Evolutionary conservation across 352 stramenopile species (phyloP).

Genomic region (Blastocystis sp.): DNA sequence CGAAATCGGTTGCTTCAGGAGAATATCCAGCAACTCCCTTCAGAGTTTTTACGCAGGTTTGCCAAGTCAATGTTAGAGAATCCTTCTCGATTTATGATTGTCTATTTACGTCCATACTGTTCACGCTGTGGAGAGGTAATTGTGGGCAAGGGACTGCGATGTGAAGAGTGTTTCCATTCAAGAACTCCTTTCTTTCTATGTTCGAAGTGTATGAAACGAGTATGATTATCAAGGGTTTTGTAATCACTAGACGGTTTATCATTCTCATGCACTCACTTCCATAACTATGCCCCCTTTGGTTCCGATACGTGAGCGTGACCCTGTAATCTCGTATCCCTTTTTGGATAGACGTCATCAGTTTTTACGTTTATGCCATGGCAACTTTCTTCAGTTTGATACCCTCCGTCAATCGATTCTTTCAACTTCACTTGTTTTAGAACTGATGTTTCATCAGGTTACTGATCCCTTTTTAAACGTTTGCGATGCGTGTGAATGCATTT

Average conservation of each 20-base stretch:
- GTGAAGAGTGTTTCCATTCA: constrained; percentile 26
- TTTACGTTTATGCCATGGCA: constrained; percentile 38
- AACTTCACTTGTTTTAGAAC: constrained; percentile 53
- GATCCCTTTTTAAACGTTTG: constrained; percentile 48
- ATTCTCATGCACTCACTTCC: not conserved
- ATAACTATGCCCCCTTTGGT: not conserved
- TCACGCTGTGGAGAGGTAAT: constrained; percentile 6
- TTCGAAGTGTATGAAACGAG: not conserved
- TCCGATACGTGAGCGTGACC: not conserved
- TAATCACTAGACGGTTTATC: not conserved
- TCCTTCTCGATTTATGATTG: constrained; percentile 24
- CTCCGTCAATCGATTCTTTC: constrained; percentile 28
- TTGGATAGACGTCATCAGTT: constrained; percentile 57
- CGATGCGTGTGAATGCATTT: constrained; percentile 23
- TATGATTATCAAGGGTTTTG: not conserved
- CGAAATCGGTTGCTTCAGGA: not conserved
- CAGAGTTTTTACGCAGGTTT: constrained; percentile 22
- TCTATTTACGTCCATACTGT: constrained; percentile 44
- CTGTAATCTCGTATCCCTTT: constrained; percentile 23
- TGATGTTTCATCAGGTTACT: constrained; percentile 42
- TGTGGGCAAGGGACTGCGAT: not conserved
- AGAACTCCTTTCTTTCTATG: constrained; percentile 49
- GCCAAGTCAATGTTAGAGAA: constrained; percentile 64
- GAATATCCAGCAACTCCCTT: constrained; percentile 29
- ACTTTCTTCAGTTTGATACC: constrained; percentile 63